Evolutionary conservation across 805 yeast genomes (phyloP).

Genomic region (Schwanniomyces yamadae): DNA sequence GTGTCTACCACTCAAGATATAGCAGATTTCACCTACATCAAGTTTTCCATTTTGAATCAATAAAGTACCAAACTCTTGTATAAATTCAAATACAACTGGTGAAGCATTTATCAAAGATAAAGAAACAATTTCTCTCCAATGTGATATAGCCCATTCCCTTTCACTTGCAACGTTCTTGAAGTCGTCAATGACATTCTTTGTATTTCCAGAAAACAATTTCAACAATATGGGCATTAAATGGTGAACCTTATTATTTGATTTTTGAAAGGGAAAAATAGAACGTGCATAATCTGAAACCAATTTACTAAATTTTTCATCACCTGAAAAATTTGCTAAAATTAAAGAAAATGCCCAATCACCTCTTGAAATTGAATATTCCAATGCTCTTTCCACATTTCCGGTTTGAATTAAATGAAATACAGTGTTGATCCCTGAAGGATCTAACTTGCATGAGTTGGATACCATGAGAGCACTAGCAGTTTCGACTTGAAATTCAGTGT

Average conservation of each 20-base stretch:
- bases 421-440: conserved; percentile 32
- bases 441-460: conserved; percentile 44
- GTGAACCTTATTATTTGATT: conserved; percentile 38
- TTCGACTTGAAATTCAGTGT: conserved; percentile 12
- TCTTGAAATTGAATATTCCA: conserved; percentile 57
- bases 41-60: conserved; percentile 27
- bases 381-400: conserved; percentile 69
- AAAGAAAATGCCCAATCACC: conserved; percentile 79
- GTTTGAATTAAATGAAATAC: conserved; percentile 44
- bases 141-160: conserved; percentile 47
- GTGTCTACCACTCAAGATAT: conserved; percentile 48
- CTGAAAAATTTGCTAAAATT: conserved; percentile 62
- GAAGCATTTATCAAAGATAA: conserved; percentile 37
- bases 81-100: conserved; percentile 34
- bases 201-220: conserved; percentile 63
- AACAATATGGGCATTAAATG: conserved; percentile 56
- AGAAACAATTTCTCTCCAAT: conserved; percentile 51
- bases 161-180: conserved; percentile 41
- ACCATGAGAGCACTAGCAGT: conserved; percentile 11
- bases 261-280: conserved; percentile 43
- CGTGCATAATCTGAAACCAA: conserved; percentile 59
- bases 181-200: conserved; percentile 51
- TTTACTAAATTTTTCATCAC: conserved; percentile 57
- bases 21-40: conserved; percentile 45
- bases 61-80: conserved; percentile 52